Conservation (phyloP, 352 stramenopile genomes). For the Phytophthora rubi region DNA sequence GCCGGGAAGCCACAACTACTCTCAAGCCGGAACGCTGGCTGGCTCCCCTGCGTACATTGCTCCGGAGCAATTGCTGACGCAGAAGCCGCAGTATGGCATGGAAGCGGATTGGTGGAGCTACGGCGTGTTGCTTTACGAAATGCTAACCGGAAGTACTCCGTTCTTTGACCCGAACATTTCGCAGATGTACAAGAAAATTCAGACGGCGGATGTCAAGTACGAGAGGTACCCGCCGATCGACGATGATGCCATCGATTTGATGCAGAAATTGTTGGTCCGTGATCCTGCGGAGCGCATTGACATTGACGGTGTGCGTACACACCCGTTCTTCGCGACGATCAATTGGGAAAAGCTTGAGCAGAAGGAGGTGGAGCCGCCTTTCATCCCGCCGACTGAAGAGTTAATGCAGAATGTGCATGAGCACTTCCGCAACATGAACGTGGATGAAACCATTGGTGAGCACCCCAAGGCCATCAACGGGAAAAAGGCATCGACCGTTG, state of each 20-base stretch:
- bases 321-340: conserved; percentile 77
- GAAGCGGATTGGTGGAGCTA: conserved; percentile 93
- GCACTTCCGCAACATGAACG: conserved; percentile 91
- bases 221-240: conserved; percentile 71
- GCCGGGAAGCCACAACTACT: conserved; percentile 54
- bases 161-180: conserved; percentile 90
- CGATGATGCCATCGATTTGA: conserved; percentile 66
- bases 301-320: conserved; percentile 62
- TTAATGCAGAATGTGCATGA: conserved; percentile 90
- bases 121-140: conserved; percentile 90
- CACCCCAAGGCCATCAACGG: conserved; percentile 64
- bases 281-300: conserved; percentile 72
- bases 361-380: conserved; percentile 85
- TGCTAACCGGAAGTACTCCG: conserved; percentile 88
- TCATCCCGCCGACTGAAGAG: conserved; percentile 79
- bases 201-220: conserved; percentile 87
- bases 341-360: conserved; percentile 76
- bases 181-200: conserved; percentile 91
- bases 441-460: conserved; percentile 82
- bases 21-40: conserved; percentile 72
- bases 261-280: conserved; percentile 80
- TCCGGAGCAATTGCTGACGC: conserved; percentile 81
- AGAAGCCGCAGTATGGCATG: conserved; percentile 89
- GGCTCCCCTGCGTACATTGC: conserved; percentile 89
- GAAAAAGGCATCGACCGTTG: conserved; percentile 53